Evolutionary conservation across 1,284 basidiomycete species (phyloP).

Genomic region (Leccinum pachyderme): DNA sequence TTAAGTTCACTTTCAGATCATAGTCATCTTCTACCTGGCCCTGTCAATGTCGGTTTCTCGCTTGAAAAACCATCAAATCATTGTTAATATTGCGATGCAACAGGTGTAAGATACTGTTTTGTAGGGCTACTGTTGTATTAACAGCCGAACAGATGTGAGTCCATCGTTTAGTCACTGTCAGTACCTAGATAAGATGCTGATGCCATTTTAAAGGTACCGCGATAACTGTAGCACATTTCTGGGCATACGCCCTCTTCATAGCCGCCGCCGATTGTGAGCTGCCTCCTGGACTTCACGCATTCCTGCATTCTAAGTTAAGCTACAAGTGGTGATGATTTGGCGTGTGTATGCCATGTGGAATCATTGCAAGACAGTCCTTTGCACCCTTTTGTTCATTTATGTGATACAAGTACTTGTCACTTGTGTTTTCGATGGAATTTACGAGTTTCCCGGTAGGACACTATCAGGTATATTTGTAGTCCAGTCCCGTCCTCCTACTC

Average conservation of each 20-base stretch:
- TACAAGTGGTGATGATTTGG: constrained; percentile 15
- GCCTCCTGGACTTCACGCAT: too few species aligned
- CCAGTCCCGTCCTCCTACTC: neutral
- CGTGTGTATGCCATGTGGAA: constrained; percentile 17
- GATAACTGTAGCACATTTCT: constrained; percentile 3
- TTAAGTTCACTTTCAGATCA: neutral
- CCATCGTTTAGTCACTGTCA: neutral
- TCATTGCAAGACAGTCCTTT: constrained; percentile 5
- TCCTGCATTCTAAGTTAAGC: neutral
- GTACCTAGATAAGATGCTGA: neutral
- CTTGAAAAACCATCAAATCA: neutral
- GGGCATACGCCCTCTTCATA: constrained; percentile 13
- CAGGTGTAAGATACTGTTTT: constrained; percentile 5
- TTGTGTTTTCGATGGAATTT: constrained; percentile 6
- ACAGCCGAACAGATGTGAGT: constrained; percentile 10
- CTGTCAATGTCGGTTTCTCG: neutral
- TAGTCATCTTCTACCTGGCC: constrained; percentile 6
- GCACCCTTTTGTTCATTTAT: constrained; percentile 9
- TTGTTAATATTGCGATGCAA: neutral
- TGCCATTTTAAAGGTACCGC: constrained; percentile 4
- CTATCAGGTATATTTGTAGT: constrained; percentile 5
- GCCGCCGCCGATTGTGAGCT: constrained; percentile 13
- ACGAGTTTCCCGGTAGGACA: neutral
- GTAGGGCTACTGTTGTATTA: neutral
- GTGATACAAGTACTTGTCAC: neutral